phyloP scores from a whole-genome alignment of 345 rosid species.

The Arabidopsis thaliana region TAIR10.1 NC_003071.7:8982501-8983000 shows the following conservation, averaged over 20 bases:
- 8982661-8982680: constrained; percentile 19
- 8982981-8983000: constrained; percentile 6
- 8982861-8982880: constrained; percentile 26
- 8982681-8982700: constrained; percentile 4
- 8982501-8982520: constrained; percentile 47
- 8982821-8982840: constrained; percentile 32
- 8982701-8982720: constrained; percentile 35
- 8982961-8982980: constrained; percentile 23
- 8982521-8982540: constrained; percentile 63
- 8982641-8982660: constrained; percentile 40
- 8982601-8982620: constrained; percentile 42
- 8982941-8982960: constrained; percentile 29
- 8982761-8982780: constrained; percentile 43
- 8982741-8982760: constrained; percentile 41
- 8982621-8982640: constrained; percentile 27
- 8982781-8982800: constrained; percentile 40
- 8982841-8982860: constrained; percentile 47
- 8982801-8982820: constrained; percentile 32
- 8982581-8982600: constrained; percentile 52
- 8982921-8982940: constrained; percentile 35
- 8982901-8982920: constrained; percentile 8
- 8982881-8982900: constrained; percentile 7
- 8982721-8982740: constrained; percentile 20
- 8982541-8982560: constrained; percentile 50
- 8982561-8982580: constrained; percentile 50